Base-by-base conservation (phyloP, 2,329 filamentous ascomycete genomes). In the Thielaviopsis ethacetica region DNA sequence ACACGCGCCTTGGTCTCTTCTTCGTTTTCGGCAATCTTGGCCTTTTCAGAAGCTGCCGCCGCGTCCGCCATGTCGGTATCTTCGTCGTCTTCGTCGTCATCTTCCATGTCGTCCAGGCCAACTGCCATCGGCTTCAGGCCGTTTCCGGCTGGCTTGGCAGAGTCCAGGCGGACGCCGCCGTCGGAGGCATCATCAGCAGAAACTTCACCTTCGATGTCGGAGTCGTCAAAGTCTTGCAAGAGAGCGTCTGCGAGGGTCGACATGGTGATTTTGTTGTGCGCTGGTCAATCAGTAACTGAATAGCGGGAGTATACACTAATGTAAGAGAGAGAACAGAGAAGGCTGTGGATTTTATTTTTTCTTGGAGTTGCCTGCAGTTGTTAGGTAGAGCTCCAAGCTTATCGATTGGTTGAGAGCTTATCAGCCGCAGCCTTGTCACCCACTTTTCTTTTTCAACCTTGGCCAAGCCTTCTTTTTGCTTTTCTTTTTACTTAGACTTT, bases 171-270 rank as follows among this genome's bases (percentile, higher is more conserved):
- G 50, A 73, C 70, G 56, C 73, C 71, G 50, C 72, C 71, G 54
- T 73, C 69, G 49, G 75, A 70, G 57, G 72, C 69, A 57, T 72
- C 73, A 63, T 78, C 74, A 60, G 80, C 75, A 53, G 78, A 75
- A 34, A 81, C 75, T 41, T 82, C 81, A 62, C 85, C 84, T 44
- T 79, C 81, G 67, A 68, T 71, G 9, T 68, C 71, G 60, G 73
- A 72, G 59, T 94, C 88, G 15, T 90, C 89, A 63, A 95, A 93
- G 69, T 95, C 89, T 67, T 93, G 88, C 65, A 97, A 78, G 12
- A 98, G 80, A 70, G 97, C 91, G 67, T 97, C 91, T 63, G 88
- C 91, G 63, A 94, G 79, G 52, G 89, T 94, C 69, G 91, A 89
- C 90, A 96, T 94, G 57, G 62, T 71, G 30, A 34, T 34, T 34